Evolutionary conservation across 2,329 filamentous ascomycete species (phyloP).

Genomic region (Metarhizium robertsii): DNA sequence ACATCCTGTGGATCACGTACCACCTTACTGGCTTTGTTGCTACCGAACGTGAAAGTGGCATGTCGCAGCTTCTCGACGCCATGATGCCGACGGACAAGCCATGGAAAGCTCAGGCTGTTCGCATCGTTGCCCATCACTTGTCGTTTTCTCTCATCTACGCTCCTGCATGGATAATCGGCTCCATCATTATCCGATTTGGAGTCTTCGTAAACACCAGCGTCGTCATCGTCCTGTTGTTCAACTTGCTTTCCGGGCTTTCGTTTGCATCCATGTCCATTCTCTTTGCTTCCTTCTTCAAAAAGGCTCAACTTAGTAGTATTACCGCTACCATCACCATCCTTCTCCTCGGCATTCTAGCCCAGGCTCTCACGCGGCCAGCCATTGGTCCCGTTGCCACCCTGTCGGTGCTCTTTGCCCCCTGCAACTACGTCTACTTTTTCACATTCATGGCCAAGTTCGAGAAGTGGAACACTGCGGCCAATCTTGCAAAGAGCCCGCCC

Average conservation of each 20-base stretch:
- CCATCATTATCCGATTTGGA: conserved; percentile 50
- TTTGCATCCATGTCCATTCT: conserved; percentile 74
- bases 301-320: conserved; percentile 80
- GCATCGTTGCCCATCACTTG: conserved; percentile 71
- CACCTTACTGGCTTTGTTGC: conserved; percentile 82
- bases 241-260: conserved; percentile 66
- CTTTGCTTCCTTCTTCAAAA: conserved; percentile 75
- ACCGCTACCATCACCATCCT: conserved; percentile 63
- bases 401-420: conserved; percentile 72
- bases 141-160: conserved; percentile 73
- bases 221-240: conserved; percentile 62
- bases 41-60: conserved; percentile 74
- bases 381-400: conserved; percentile 60
- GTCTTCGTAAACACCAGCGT: conserved; percentile 57
- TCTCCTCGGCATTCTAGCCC: conserved; percentile 71
- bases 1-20: conserved; percentile 73
- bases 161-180: conserved; percentile 74
- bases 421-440: conserved; percentile 78
- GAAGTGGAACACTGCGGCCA: conserved; percentile 45
- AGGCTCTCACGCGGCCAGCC: conserved; percentile 55
- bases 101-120: conserved; percentile 69
- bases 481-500: conserved; percentile 54
- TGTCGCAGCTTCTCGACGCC: conserved; percentile 80
- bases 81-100: conserved; percentile 73
- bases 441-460: conserved; percentile 72